Percentiles rank a stretch among this genome's conserved stretches.
These are phyloP conservation scores for Diplodia scrobiculata DNA, from an alignment of 2,329 filamentous ascomycete species.

Conservation along the genomic window DNA sequence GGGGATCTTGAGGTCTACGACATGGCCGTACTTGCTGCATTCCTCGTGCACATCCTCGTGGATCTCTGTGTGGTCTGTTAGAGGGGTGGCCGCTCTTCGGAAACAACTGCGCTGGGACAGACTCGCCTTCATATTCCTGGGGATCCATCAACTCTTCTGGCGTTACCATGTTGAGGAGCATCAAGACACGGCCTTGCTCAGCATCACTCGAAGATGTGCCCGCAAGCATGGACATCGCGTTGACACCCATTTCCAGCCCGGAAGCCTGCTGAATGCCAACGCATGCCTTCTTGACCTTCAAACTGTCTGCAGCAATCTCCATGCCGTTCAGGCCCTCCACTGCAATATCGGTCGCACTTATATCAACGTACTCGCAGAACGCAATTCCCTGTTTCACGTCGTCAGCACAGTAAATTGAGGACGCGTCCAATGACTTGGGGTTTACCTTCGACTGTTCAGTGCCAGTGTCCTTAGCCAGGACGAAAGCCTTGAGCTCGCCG, in stretches of 20 bases:
- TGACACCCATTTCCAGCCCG: conserved; percentile 91
- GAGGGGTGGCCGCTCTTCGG: conserved; percentile 36
- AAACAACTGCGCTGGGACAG: conserved; percentile 7
- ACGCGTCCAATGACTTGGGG: conserved; percentile 34
- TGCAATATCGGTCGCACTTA: conserved; percentile 75
- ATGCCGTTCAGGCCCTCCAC: conserved; percentile 91
- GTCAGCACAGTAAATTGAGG: conserved; percentile 23
- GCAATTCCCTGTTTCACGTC: conserved; percentile 71
- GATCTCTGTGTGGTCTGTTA: conserved; percentile 70
- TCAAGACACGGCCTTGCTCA: conserved; percentile 80
- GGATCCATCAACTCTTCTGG: conserved; percentile 89
- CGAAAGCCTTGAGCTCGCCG: conserved; percentile 88
- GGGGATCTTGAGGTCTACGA: conserved; percentile 90
- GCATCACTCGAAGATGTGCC: conserved; percentile 79
- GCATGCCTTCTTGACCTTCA: conserved; percentile 86
- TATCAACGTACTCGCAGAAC: conserved; percentile 91
- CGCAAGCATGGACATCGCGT: conserved; percentile 96
- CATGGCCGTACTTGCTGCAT: conserved; percentile 83
- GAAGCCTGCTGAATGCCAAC: conserved; percentile 91
- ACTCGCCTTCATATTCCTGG: conserved; percentile 89
- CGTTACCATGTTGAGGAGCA: conserved; percentile 98
- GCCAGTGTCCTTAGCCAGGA: conserved; percentile 81
- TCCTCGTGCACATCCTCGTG: conserved; percentile 92
- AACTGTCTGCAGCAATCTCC: conserved; percentile 81
- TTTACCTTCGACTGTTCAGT: conserved; percentile 85